phyloP scores from a whole-genome alignment of 768 basidiomycete genomes.

The Rubroboletus pulcherrimus region DNA sequence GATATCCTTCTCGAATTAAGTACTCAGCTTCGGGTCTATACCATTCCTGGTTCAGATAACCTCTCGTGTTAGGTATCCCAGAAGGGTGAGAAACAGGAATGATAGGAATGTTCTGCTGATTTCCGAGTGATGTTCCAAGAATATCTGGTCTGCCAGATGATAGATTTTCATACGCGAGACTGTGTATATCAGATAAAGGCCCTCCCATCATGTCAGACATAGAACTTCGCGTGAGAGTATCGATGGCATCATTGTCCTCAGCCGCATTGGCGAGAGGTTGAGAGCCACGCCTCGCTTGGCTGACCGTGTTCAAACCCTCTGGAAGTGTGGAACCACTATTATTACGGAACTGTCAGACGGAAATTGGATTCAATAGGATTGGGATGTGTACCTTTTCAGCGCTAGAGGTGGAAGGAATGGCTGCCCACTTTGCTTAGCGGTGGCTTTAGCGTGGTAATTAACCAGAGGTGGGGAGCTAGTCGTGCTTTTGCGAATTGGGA shows the following conservation, averaged over 20 bases:
- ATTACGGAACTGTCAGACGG: slow-evolving; percentile 4
- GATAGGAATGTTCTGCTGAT: background rate
- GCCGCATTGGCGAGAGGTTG: background rate
- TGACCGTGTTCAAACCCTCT: background rate
- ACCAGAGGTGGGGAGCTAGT: slow-evolving; percentile 1
- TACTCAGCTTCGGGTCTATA: background rate
- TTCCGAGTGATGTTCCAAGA: background rate
- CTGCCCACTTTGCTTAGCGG: background rate
- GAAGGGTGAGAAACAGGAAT: slow-evolving; percentile 4
- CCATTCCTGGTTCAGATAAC: slow-evolving; percentile 1
- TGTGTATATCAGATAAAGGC: background rate
- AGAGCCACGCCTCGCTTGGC: background rate
- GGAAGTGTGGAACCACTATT: background rate
- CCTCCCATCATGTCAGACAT: slow-evolving; percentile 8
- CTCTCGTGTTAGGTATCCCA: background rate
- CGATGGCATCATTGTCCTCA: background rate
- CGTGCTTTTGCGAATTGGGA: background rate
- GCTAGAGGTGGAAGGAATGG: background rate
- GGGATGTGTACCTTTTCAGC: slow-evolving; percentile 9
- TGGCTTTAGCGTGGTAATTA: slow-evolving; percentile 8
- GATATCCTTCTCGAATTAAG: slow-evolving; percentile 3
- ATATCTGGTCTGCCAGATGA: background rate
- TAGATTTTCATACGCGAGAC: slow-evolving; percentile 1
- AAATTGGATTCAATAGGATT: background rate
- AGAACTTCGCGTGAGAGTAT: slow-evolving; percentile 3